Conservation (phyloP, 2,329 filamentous ascomycete species). For the Pseudocercospora macadamiae region DNA sequence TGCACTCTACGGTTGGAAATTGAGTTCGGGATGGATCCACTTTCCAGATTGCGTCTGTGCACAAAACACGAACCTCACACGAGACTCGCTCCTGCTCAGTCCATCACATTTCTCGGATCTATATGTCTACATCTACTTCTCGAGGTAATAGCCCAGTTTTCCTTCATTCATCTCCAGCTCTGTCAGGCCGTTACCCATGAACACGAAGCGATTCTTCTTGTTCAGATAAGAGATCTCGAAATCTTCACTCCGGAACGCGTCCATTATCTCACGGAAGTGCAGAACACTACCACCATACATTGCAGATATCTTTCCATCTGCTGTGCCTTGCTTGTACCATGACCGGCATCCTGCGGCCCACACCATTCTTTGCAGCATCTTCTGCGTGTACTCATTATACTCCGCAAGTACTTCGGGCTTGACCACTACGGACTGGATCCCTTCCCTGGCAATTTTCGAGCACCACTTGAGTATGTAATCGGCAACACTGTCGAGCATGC, state of each 20-base stretch:
- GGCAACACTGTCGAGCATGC: slow-evolving; percentile 8
- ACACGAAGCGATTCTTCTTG: slow-evolving; percentile 15
- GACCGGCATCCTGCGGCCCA: slow-evolving; percentile 55
- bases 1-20: not conserved
- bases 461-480: slow-evolving; percentile 25
- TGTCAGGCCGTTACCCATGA: slow-evolving; percentile 19
- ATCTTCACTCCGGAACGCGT: slow-evolving; percentile 17
- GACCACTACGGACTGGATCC: slow-evolving; percentile 45
- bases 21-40: not conserved
- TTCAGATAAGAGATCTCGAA: slow-evolving; percentile 17
- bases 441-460: slow-evolving; percentile 20
- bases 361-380: slow-evolving; percentile 54
- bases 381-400: slow-evolving; percentile 52
- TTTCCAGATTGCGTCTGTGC: not conserved
- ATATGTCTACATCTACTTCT: slow-evolving; percentile 39
- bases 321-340: slow-evolving; percentile 56
- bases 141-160: slow-evolving; percentile 17
- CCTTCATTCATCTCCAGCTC: slow-evolving; percentile 13
- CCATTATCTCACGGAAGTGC: slow-evolving; percentile 18
- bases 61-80: not conserved
- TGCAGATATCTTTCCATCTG: slow-evolving; percentile 39
- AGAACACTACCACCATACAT: slow-evolving; percentile 22
- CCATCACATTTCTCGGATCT: not conserved
- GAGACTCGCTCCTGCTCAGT: not conserved
- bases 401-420: slow-evolving; percentile 50